Percentiles rank a stretch among this genome's conserved stretches.
phyloP scores from a whole-genome alignment of 768 basidiomycete genomes.

The Russula abietina region DNA sequence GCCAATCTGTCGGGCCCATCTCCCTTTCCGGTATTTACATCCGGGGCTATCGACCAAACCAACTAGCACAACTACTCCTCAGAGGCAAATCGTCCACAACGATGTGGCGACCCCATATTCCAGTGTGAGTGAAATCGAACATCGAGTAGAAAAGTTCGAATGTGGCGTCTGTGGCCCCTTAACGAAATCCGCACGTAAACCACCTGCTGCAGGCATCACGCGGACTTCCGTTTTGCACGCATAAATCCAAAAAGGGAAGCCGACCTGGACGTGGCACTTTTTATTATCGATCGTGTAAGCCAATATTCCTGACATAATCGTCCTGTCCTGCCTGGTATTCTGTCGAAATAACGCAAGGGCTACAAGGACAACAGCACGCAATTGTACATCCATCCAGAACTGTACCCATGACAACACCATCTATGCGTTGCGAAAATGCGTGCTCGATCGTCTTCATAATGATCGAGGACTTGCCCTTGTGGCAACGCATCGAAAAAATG shows the following conservation, averaged over 20 bases:
- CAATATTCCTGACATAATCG: neutral
- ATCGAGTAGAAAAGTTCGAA: neutral
- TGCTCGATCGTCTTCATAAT: neutral
- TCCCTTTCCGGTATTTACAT: neutral
- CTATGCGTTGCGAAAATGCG: neutral
- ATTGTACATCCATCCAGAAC: neutral
- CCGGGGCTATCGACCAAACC: neutral
- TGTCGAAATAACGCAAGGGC: neutral
- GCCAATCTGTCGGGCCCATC: slow-evolving; percentile 22
- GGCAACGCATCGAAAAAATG: neutral
- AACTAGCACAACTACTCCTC: too few species aligned
- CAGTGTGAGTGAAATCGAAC: neutral
- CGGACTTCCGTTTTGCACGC: slow-evolving; percentile 17
- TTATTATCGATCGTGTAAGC: slow-evolving; percentile 7
- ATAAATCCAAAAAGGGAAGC: slow-evolving; percentile 17
- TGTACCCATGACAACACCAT: neutral
- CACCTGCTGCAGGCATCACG: slow-evolving; percentile 21
- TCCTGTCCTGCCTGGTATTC: too few species aligned
- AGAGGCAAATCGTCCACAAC: too few species aligned
- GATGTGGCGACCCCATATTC: too few species aligned
- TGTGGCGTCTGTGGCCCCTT: slow-evolving; percentile 16
- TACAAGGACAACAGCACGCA: neutral
- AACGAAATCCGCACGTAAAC: slow-evolving; percentile 21
- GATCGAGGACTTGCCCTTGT: neutral
- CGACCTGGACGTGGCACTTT: slow-evolving; percentile 13